Evolutionary conservation across 768 basidiomycete species (phyloP), one percentile per base, ranked within the genome.

Genomic region (Daedaleopsis sinensis): DNA sequence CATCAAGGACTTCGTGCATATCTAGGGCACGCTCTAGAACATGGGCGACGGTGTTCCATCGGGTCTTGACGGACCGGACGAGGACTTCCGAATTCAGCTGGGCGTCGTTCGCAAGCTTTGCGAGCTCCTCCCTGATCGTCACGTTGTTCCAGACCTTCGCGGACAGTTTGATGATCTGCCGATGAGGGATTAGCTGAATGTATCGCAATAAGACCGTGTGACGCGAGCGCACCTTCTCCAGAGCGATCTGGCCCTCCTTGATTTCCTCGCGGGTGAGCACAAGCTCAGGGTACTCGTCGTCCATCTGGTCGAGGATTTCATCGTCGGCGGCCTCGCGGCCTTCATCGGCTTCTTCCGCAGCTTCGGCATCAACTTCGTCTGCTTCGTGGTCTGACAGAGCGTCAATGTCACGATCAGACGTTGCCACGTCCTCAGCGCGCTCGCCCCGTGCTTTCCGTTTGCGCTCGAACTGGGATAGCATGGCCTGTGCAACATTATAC

Each of bases 31-130:
- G 57, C 16, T 49, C 42, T 36, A 73, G 50, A n/a, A 66, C 64
- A 32, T 60, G 19, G 1, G 69, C 47, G 16, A 68, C 63, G 11
- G 62, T 66, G 55, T 71, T 73, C 70, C 71, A 73, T 1, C 65
- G 59, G 5, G 71, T 71, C 8, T 66, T 13, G 8, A 72, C 67
- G 10, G 67, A 19, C 7, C 62, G 61, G 9, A 67, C 52, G 42
- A 68, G 64, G 16, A 62, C 24, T 23, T 51, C 47, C 1, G 52
- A 24, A n/a, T 47, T 38, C 19, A 65, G 53, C 13, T 58, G 27
- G 5, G 23, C 13, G 8, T 37, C 37, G 12, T 15, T 27, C 21
- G 64, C 57, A n/a, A 46, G 44, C 13, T 35, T 49, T 19, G 23
- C 49, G 13, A 68, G 59, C 38, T 64, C 62, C 24, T 23, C 54